Evolutionary conservation across 2,329 filamentous ascomycete species (phyloP), one percentile per base, ranked within the genome.

Genomic region (Ophiostoma sp.): DNA sequence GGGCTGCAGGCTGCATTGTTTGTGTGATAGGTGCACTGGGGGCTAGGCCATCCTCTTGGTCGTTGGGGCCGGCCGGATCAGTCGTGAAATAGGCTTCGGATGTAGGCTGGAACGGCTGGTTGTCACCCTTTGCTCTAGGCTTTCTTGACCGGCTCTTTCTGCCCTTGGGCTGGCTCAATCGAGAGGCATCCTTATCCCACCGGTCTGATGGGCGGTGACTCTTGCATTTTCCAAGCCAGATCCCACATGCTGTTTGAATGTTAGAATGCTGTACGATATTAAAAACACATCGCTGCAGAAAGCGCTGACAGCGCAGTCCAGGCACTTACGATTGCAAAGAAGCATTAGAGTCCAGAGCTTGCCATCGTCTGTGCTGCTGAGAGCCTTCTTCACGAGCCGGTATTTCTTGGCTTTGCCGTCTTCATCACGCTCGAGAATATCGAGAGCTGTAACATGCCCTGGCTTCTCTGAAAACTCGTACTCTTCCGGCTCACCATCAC

Each of bases 211-310:
- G 95, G 8, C 95, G 88, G 81, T 96, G 95, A 38, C 81, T 84
- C 75, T 91, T 92, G 78, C 90, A 92, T 75, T 97, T 98, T 70
- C 89, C 88, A 73, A 99, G 88, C 92, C 93, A 99, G 58, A 99
- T 87, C 18, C 95, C 95, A 76, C 95, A 99, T 69, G 94, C 86
- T 89, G 73, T 40, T 68, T 36, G 11, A 47, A 66, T 67, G 68
- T 66, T 69, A 69, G 67, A 14, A 42, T 45, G 3, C 3, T 4
- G 6, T 41, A n/a, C 27, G 14, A 42, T 16, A 62, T 14, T 65
- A 66, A n/a, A 55, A 55, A 9, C 3, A 27, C 5, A 11, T 27
- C n/a, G 27, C 27, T 27, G 27, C n/a, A 27, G n/a, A 55, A 27
- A 18, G 7, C 18, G 1, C 67, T 47, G 7, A 1, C n/a, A 42